Conservation (phyloP, 1,139 yeast species). For the Suzukiozyma palmioleophila region DNA sequence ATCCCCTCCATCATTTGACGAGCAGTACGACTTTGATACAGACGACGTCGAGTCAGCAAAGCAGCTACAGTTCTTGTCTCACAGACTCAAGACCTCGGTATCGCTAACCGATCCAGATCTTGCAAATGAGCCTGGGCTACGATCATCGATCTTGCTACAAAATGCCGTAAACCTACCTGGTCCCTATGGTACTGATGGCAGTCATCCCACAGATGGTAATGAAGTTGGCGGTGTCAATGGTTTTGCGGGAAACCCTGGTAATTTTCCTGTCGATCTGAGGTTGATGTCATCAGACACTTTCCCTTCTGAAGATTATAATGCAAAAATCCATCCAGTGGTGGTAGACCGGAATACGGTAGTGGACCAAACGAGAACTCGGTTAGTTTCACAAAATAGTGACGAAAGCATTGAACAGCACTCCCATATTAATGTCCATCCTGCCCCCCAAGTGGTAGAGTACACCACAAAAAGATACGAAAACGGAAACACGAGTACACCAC, state of each 20-base stretch:
- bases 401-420: too few relatives aligned
- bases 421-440: too few relatives aligned
- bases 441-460: not conserved
- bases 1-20: conserved; percentile 2
- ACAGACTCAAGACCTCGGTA: not conserved
- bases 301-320: not conserved
- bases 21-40: conserved; percentile 9
- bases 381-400: too few relatives aligned
- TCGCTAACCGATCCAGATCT: not conserved
- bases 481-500: not conserved
- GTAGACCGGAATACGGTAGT: conserved; percentile 7
- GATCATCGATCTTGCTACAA: not conserved
- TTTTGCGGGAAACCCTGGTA: too few relatives aligned
- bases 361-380: conserved; percentile 2
- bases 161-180: not conserved
- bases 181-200: too few relatives aligned
- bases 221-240: too few relatives aligned
- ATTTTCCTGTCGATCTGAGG: too few relatives aligned
- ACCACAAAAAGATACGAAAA: not conserved
- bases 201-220: too few relatives aligned
- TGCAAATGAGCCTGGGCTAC: not conserved
- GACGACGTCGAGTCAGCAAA: conserved; percentile 10
- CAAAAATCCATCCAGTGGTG: conserved; percentile 4
- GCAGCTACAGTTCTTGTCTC: conserved; percentile 1
- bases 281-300: not conserved